Conservation (phyloP, 257 asterid genomes). For the Penstemon eatonii region DNA sequence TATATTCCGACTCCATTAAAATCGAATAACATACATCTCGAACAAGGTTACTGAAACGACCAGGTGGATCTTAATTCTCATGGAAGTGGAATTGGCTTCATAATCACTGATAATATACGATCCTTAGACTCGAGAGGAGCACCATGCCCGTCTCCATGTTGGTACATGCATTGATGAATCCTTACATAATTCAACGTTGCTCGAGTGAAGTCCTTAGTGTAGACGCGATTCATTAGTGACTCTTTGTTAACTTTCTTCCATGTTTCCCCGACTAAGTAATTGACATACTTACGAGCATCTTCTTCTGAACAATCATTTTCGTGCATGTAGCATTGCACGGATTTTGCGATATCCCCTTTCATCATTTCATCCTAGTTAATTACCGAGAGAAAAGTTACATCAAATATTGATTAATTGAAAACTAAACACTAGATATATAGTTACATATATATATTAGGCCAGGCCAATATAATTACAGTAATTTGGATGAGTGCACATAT, state of each 20-base stretch:
- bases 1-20: too few relatives aligned
- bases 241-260: constrained; percentile 46
- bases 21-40: too few relatives aligned
- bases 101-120: too few relatives aligned
- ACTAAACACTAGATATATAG: neutral
- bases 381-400: neutral
- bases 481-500: constrained; percentile 22
- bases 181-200: constrained; percentile 48
- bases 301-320: constrained; percentile 44
- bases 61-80: too few relatives aligned
- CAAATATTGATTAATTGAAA: neutral
- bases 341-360: constrained; percentile 52
- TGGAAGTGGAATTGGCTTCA: too few relatives aligned
- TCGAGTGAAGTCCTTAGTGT: constrained; percentile 16
- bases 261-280: constrained; percentile 24
- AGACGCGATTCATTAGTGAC: constrained; percentile 31
- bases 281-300: constrained; percentile 39
- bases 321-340: constrained; percentile 48
- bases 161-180: constrained; percentile 41
- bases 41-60: too few relatives aligned
- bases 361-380: constrained; percentile 43
- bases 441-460: too few relatives aligned
- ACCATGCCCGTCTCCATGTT: constrained; percentile 54
- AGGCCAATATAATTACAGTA: neutral
- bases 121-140: constrained; percentile 19